Base-by-base conservation (phyloP, 2,329 filamentous ascomycete species). In the Apiospora aurea region DNA sequence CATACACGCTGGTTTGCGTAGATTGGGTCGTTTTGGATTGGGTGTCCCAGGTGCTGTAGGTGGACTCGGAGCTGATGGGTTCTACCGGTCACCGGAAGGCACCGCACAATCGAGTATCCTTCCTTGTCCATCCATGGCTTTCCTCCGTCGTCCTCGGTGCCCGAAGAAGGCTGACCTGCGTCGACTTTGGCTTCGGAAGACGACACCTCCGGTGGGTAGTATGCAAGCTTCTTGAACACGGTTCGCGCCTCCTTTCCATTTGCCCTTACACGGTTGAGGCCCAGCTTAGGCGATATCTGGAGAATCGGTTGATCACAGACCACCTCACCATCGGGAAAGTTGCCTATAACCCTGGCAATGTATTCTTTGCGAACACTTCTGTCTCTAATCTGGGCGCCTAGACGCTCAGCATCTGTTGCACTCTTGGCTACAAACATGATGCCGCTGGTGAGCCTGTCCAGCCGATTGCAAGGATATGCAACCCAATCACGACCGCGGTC, bases 401-500 rank as follows among this genome's bases (percentile, higher is more conserved):
- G 88, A 44, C 87, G 86, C 75, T 96, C 94, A 0, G 96, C 96
- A 0, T 93, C 94, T 78, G 91, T 89, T 49, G 91, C 87, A 74
- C 94, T 91, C 83, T 99, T 99, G 41, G 93, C 96, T 77, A 99
- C 91, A 81, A 99, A 99, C 96, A 99, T 98, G 80, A 99, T 93
- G 68, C 96, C 96, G 77, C 94, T 97, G 0, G 96, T 99, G 77
- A 99, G 85, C 70, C 96, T 88, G 80, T 99, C 96, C 41, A 99
- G 89, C n/a, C 96, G 88, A 79, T 99, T 97, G 84, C 96, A 98
- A 0, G 96, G 90, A 73, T 89, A 83, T 1, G 90, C 87, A 70
- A 87, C 80, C 80, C 89, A 91, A 41, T 83, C 81, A 29, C 82
- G 81, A 0, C 87, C 86, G 49, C 90, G 85, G 79, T 97, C 93